Conservation (phyloP, 1,139 yeast species). For the Ashbya aceris region DNA sequence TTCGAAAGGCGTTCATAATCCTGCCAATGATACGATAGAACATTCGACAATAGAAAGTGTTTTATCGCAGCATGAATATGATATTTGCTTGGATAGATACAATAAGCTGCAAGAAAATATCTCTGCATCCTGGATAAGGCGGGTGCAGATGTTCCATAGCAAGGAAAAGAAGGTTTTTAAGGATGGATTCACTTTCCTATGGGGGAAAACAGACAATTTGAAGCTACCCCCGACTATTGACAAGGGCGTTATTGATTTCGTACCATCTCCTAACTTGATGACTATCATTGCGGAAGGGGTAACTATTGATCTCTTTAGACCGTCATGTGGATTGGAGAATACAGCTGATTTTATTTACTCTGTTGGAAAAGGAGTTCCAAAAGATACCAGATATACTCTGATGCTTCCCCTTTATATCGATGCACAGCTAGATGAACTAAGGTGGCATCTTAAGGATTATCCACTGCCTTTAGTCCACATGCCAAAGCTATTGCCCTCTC, state of each 20-base stretch:
- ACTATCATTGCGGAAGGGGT: constrained; percentile 47
- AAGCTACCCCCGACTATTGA: constrained; percentile 40
- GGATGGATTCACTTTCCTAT: constrained; percentile 44
- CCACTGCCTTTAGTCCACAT: constrained; percentile 45
- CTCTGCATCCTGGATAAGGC: constrained; percentile 65
- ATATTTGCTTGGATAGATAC: constrained; percentile 7
- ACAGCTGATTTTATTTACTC: constrained; percentile 54
- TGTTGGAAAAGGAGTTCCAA: constrained; percentile 78
- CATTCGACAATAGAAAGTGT: not conserved
- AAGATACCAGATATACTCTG: constrained; percentile 56
- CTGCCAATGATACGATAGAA: not conserved
- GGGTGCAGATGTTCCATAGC: constrained; percentile 40
- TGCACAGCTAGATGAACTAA: constrained; percentile 41
- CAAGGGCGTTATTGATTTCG: constrained; percentile 48
- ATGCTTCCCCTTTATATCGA: constrained; percentile 50
- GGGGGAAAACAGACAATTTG: constrained; percentile 38
- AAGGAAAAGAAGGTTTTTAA: constrained; percentile 40
- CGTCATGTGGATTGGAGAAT: constrained; percentile 45
- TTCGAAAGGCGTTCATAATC: not conserved
- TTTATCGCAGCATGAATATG: constrained; percentile 5
- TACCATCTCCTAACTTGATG: constrained; percentile 57
- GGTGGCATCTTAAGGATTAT: constrained; percentile 59
- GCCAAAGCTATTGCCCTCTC: constrained; percentile 33
- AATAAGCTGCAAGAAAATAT: constrained; percentile 37
- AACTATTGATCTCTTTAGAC: constrained; percentile 45